Base-by-base conservation (phyloP, 2,329 filamentous ascomycete genomes). In the Elsinoe ampelina region DNA sequence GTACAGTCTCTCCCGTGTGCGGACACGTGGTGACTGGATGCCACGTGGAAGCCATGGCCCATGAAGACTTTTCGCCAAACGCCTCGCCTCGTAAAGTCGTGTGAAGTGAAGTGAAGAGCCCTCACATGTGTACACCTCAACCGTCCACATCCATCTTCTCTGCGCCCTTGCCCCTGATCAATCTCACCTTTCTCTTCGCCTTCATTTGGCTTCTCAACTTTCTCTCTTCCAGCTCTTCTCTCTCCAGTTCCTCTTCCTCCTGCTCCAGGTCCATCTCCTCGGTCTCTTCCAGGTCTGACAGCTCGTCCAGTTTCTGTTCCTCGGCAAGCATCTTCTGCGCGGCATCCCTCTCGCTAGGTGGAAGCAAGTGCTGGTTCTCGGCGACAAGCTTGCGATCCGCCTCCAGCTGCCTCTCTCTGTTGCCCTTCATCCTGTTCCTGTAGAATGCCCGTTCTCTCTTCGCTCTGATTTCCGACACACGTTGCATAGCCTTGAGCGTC, bases 361-460 rank as follows among this genome's bases (percentile, higher is more conserved):
- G 89, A 66, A 98, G 81, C 72, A 98, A 80, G 75, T 98, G 93
- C 77, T 90, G 84, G 74, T 95, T 92, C 77, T 93, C 84, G 64
- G 85, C 85, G 54, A 98, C 91, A 63, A 97, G 80, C 78, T 92
- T 93, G 71, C 89, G 79, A 69, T 95, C 89, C 61, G 80, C 77
- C 66, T 85, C 86, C 62, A 88, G 78, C 77, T 93, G 84, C 69
- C 84, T 81, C 72, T 87, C 87, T 74, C 87, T 85, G 76, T 95
- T 95, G 71, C 91, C 91, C 54, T 84, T 84, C 87, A 97, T 90
- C 70, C 93, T 85, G 70, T 86, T 85, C 82, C 89, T 91, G 79
- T 95, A 96, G 76, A 96, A 95, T 63, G 86, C 86, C 64, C 89
- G 82, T 80, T 97, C 92, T 69, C 93, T 82, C 69, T 84, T 82